Conservation (phyloP, 1,284 basidiomycete genomes). For the Tranzscheliella williamsii region DNA sequence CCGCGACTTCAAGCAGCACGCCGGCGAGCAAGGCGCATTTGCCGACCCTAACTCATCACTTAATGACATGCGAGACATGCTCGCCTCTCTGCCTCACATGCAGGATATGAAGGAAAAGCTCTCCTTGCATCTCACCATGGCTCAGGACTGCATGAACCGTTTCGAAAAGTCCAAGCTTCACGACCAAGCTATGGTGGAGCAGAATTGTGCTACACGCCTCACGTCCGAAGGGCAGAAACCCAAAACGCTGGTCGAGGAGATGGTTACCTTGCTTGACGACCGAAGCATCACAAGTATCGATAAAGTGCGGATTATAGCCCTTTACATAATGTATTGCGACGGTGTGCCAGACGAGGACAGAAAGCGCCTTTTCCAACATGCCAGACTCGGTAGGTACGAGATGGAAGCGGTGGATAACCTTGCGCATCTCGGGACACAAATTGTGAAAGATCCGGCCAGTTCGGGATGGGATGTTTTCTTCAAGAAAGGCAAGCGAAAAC, state of each 20-base stretch:
- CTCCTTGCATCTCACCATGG: slow-evolving; percentile 94
- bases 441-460: slow-evolving; percentile 68
- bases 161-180: slow-evolving; percentile 88
- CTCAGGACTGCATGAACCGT: slow-evolving; percentile 91
- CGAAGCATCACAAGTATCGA: slow-evolving; percentile 70
- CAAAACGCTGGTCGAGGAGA: slow-evolving; percentile 81
- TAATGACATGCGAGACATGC: slow-evolving; percentile 99
- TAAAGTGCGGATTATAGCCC: slow-evolving; percentile 93
- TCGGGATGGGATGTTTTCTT: slow-evolving; percentile 44
- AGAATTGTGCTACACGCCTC: slow-evolving; percentile 64
- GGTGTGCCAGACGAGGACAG: slow-evolving; percentile 98
- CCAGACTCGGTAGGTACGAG: slow-evolving; percentile 82
- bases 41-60: slow-evolving; percentile 71
- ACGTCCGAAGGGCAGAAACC: slow-evolving; percentile 57
- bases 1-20: slow-evolving; percentile 89
- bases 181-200: slow-evolving; percentile 86
- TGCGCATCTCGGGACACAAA: slow-evolving; percentile 77
- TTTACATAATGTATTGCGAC: slow-evolving; percentile 93
- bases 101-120: slow-evolving; percentile 96
- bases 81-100: slow-evolving; percentile 90
- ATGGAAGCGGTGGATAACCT: slow-evolving; percentile 93
- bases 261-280: slow-evolving; percentile 93
- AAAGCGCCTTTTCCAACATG: slow-evolving; percentile 91
- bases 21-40: slow-evolving; percentile 89
- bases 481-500: slow-evolving; percentile 73